Evolutionary conservation across 148 eudicot genomes (phyloP).

Genomic region (Mesembryanthemum crystallinum): DNA sequence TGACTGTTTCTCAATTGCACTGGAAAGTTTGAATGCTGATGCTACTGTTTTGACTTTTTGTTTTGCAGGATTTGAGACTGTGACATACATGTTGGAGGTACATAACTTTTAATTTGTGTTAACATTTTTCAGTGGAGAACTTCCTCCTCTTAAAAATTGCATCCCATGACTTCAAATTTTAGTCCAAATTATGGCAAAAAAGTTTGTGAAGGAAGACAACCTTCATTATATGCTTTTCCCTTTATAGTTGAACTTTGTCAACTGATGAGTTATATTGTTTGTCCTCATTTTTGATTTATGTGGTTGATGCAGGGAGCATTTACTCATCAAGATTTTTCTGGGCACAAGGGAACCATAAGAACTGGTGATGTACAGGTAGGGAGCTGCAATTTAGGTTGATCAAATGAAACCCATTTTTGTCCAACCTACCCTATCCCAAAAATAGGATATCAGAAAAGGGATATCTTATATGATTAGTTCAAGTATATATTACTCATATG

Average conservation of each 20-base stretch:
- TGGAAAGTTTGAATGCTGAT: not conserved
- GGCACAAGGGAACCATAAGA: conserved; percentile 74
- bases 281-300: not conserved
- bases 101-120: too few relatives aligned
- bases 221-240: too few relatives aligned
- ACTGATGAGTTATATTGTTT: not conserved
- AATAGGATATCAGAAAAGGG: not conserved
- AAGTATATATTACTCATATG: not conserved
- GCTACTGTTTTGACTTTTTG: not conserved
- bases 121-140: too few relatives aligned
- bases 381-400: not conserved
- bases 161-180: too few relatives aligned
- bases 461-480: not conserved
- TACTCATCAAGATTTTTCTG: conserved; percentile 91
- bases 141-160: too few relatives aligned
- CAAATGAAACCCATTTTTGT: too few relatives aligned
- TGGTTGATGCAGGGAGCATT: conserved; percentile 65
- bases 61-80: conserved; percentile 93
- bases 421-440: not conserved
- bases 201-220: too few relatives aligned
- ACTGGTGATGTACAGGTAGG: conserved; percentile 89
- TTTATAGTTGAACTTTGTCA: not conserved
- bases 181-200: too few relatives aligned
- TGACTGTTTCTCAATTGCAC: too few relatives aligned
- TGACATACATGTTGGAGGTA: conserved; percentile 92